These are phyloP conservation scores for Penicillium salamii DNA, from an alignment of 495 filamentous ascomycete species.

Conservation along the genomic window DNA sequence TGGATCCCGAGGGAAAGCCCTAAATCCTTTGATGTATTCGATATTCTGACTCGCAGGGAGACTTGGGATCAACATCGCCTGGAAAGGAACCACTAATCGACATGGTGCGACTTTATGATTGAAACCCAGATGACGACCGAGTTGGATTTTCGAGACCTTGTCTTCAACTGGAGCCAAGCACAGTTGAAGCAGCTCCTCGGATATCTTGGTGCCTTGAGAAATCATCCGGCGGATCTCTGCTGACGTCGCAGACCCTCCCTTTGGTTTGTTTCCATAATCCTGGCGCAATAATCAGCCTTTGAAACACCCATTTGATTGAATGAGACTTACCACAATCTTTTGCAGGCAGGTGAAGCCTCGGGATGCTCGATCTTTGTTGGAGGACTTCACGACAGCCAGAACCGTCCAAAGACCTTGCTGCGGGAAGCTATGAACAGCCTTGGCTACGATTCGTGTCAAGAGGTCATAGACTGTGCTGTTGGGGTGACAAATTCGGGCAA, in stretches of 20 bases:
- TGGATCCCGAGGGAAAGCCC: constrained; percentile 70
- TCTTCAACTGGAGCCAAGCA: constrained; percentile 73
- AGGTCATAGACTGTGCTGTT: constrained; percentile 70
- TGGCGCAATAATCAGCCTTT: constrained; percentile 25
- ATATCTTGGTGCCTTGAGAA: constrained; percentile 73
- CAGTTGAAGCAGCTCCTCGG: constrained; percentile 75
- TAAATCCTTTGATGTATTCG: constrained; percentile 66
- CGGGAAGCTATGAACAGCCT: constrained; percentile 74
- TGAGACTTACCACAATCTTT: constrained; percentile 36
- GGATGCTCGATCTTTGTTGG: constrained; percentile 47
- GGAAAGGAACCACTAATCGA: constrained; percentile 80
- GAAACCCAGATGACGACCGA: constrained; percentile 75
- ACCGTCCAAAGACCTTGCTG: constrained; percentile 93
- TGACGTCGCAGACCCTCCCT: constrained; percentile 33
- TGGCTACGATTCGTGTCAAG: constrained; percentile 74
- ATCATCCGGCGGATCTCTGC: constrained; percentile 68
- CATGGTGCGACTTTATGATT: constrained; percentile 80
- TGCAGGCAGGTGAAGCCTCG: constrained; percentile 49
- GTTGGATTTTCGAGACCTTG: constrained; percentile 66
- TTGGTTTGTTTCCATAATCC: constrained; percentile 45
- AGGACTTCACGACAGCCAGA: constrained; percentile 70
- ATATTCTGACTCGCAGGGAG: constrained; percentile 72
- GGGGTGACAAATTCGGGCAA: constrained; percentile 86
- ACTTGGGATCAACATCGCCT: constrained; percentile 77
- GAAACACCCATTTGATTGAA: no score